These are phyloP conservation scores for Fusarium cyanostomum DNA, from an alignment of 2,329 filamentous ascomycete species.

Conservation along the genomic window DNA sequence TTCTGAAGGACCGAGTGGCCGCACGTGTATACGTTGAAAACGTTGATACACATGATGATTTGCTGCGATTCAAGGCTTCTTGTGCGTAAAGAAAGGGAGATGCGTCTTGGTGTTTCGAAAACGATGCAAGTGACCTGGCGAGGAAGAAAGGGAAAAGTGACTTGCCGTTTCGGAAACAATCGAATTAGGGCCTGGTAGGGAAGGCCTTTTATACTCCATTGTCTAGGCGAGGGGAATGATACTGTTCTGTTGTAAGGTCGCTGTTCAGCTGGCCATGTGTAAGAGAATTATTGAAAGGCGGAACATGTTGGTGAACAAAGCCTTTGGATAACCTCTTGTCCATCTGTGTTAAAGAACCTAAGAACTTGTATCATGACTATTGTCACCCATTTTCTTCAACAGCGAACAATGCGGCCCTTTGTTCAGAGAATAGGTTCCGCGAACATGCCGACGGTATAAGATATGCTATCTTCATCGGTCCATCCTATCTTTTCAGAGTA, in stretches of 20 bases:
- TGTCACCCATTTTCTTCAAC: background rate
- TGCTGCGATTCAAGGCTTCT: no score
- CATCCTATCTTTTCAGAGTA: no score
- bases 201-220: slow-evolving; percentile 1
- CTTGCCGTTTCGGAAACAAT: background rate
- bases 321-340: slow-evolving; percentile 11
- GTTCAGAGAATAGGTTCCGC: background rate
- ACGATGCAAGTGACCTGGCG: no score
- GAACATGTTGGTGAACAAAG: slow-evolving; percentile 16
- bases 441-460: no score
- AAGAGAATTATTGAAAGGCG: background rate
- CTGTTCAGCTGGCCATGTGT: background rate
- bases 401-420: background rate
- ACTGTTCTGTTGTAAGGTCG: background rate
- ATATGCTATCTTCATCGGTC: no score
- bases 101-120: no score
- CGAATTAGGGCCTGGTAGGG: background rate
- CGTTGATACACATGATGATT: no score
- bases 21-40: no score
- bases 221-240: background rate
- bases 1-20: no score
- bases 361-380: background rate
- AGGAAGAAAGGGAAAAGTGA: no score
- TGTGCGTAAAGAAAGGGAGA: no score
- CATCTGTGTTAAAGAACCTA: background rate